A percentile compares a stretch with the other conserved stretches of the same genome.
phyloP scores from a whole-genome alignment of 768 basidiomycete genomes.

The Leccinum truebloodii region DNA sequence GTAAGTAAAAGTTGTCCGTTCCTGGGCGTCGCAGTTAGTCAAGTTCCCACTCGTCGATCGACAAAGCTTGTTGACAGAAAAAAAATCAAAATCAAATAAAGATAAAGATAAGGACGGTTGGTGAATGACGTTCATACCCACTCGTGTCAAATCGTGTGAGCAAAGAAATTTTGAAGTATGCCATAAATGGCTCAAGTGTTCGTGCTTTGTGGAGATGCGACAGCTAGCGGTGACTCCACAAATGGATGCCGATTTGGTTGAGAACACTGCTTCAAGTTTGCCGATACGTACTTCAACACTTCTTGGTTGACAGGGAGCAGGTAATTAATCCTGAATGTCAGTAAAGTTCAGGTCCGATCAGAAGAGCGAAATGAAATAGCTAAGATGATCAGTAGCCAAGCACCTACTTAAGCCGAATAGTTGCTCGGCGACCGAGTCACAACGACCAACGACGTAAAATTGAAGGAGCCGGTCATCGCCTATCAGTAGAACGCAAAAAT shows the following conservation, averaged over 20 bases:
- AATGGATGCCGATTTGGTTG: neutral
- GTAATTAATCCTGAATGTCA: neutral
- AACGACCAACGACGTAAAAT: constrained; percentile 1
- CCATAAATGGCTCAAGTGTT: neutral
- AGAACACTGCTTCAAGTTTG: constrained; percentile 1
- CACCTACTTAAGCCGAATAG: neutral
- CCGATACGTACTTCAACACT: neutral
- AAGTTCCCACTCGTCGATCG: neutral
- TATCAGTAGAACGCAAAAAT: too few species aligned
- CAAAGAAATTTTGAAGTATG: neutral
- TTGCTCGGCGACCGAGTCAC: neutral
- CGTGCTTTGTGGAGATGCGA: neutral
- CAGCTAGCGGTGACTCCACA: constrained; percentile 3
- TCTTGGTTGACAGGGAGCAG: constrained; percentile 1
- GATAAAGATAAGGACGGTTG: neutral
- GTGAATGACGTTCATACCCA: neutral
- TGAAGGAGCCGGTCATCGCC: neutral
- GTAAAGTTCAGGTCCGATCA: constrained; percentile 13
- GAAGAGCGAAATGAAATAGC: neutral
- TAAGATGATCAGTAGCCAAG: neutral
- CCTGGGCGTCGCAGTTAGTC: constrained; percentile 6
- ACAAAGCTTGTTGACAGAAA: neutral
- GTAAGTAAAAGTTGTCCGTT: neutral
- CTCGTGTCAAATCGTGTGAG: constrained; percentile 7
- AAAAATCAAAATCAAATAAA: neutral